Percentiles rank a stretch among this genome's conserved stretches.
Evolutionary conservation across 805 yeast species (phyloP).

Genomic region (Barnettozyma californica): DNA sequence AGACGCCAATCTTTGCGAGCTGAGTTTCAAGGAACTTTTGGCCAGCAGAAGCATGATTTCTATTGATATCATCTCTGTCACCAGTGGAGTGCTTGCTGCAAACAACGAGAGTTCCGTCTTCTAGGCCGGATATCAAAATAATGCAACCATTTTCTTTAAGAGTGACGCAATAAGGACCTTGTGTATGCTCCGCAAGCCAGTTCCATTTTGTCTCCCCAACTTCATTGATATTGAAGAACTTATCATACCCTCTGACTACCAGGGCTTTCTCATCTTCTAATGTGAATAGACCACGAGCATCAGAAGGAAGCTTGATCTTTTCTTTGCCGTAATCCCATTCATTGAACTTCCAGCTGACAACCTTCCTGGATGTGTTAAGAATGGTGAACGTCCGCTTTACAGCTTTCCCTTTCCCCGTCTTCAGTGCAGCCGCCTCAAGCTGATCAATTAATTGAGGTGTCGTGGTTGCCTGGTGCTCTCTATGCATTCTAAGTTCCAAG

Average conservation of each 20-base stretch:
- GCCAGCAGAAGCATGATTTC: conserved; percentile 76
- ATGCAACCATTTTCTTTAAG: conserved; percentile 94
- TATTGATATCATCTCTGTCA: conserved; percentile 41
- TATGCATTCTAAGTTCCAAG: conserved; percentile 4
- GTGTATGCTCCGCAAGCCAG: conserved; percentile 39
- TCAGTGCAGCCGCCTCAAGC: conserved; percentile 13
- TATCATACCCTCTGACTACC: conserved; percentile 85
- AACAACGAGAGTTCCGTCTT: conserved; percentile 72
- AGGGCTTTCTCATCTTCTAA: conserved; percentile 35
- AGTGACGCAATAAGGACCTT: conserved; percentile 78
- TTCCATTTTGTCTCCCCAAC: conserved; percentile 45
- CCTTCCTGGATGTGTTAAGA: conserved; percentile 21
- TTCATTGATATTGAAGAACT: conserved; percentile 84
- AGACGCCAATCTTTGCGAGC: conserved; percentile 35
- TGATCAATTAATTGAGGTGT: conserved; percentile 9
- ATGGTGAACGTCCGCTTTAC: conserved; percentile 25
- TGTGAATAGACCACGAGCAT: conserved; percentile 83
- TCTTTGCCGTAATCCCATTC: conserved; percentile 80
- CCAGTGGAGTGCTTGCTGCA: conserved; percentile 94
- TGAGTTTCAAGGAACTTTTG: conserved; percentile 52
- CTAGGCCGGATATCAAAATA: conserved; percentile 71
- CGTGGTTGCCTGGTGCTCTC: conserved; percentile 9
- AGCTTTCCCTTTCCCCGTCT: conserved; percentile 28
- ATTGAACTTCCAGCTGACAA: conserved; percentile 70
- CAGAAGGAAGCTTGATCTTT: conserved; percentile 52